Evolutionary conservation across 768 basidiomycete genomes (phyloP), one percentile per base, ranked within the genome.

Genomic region (Naganishia onofrii): DNA sequence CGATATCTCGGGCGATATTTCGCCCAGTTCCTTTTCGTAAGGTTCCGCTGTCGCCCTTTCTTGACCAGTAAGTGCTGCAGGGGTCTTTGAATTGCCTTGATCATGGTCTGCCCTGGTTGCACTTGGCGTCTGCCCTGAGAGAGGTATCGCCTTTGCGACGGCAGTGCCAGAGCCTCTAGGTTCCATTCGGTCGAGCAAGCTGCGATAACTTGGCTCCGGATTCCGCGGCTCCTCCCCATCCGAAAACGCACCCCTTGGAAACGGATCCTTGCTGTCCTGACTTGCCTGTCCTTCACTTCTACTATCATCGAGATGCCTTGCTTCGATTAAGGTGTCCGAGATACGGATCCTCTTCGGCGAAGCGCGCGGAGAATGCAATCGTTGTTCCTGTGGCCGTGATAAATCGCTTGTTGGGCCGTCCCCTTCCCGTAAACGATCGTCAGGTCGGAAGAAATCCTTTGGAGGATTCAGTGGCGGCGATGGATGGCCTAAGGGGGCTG

Each of bases 11-110:
- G 60, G 60, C 15, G 60, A 63, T 26, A 63, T 63, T n/a, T 63
- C 60, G 15, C 60, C 60, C 9, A 63, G 26, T 44, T 63, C 42
- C 60, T 63, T 63, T 63, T 63, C 60, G 21, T 63, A 63, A 26
- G 60, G 36, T 19, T 29, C 38, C 4, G 4, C 38, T 34, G 1
- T 23, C 23, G 28, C 42, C 23, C 23, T 51, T 26, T n/a, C 21
- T 51, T 17, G 48, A 3, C 4, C 21, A 26, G 3, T 21, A 23
- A 23, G 19, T 7, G 48, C 23, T 26, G 48, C n/a, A 51, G 23
- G 48, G n/a, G 48, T n/a, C n/a, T 34, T 36, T 38, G 23, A 34
- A 2, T 2, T 15, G 23, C 31, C 57, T 34, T 38, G 32, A 31
- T 12, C 32, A 17, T 15, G n/a, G 42, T 23, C 29, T 32, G 15